phyloP scores from a whole-genome alignment of 345 rosid genomes.

The Stellera chamaejasme region DNA sequence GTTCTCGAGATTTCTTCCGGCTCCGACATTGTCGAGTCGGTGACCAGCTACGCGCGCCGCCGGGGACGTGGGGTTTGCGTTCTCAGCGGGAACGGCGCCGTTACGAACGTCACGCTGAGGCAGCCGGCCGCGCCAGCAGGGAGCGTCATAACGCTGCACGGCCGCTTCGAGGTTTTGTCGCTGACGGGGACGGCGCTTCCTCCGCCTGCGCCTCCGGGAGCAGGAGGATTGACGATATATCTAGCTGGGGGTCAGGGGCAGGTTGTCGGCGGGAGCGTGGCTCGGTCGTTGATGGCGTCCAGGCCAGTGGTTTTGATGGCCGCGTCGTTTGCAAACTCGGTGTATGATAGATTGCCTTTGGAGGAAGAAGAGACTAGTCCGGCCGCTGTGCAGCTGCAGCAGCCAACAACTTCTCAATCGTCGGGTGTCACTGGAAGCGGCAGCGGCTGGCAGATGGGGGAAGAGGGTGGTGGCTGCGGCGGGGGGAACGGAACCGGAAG shows the following conservation, averaged over 20 bases:
- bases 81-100: conserved; percentile 54
- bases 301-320: conserved; percentile 70
- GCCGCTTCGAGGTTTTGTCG: conserved; percentile 66
- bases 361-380: conserved; percentile 35
- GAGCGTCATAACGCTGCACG: conserved; percentile 57
- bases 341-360: conserved; percentile 61
- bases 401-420: conserved; percentile 27
- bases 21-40: conserved; percentile 46
- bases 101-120: conserved; percentile 51
- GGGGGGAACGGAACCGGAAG: conserved; percentile 18
- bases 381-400: conserved; percentile 21
- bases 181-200: conserved; percentile 62
- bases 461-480: conserved; percentile 14
- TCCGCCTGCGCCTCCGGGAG: conserved; percentile 65
- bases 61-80: conserved; percentile 63
- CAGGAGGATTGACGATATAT: conserved; percentile 53
- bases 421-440: conserved; percentile 28
- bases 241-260: conserved; percentile 74
- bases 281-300: conserved; percentile 54
- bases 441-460: conserved; percentile 12
- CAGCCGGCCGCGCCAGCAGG: conserved; percentile 53
- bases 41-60: conserved; percentile 45
- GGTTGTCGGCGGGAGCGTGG: conserved; percentile 67
- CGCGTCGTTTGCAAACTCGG: conserved; percentile 62
- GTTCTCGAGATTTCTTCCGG: conserved; percentile 55